Base-by-base conservation (phyloP, 73 alveolate genomes). In the Effrenium voratum region DNA sequence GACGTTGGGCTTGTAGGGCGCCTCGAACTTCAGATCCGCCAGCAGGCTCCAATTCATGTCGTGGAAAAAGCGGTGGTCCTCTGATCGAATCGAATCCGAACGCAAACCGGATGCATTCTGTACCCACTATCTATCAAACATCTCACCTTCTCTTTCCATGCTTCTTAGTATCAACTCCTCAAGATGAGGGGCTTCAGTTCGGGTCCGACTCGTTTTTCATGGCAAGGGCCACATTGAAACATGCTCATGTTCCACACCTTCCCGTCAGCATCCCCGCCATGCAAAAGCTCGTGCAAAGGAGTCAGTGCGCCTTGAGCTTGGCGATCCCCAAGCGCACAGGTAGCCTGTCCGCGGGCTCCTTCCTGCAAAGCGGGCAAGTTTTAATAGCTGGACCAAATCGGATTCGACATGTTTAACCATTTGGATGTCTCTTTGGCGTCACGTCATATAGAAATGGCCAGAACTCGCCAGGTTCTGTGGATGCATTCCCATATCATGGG, bases 21-120 rank as follows among this genome's bases (percentile, higher is more conserved):
- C 50, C n/a, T 86, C 94, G 44, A 57, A 55, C 34, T 72, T 81
- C 26, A 86, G 82, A 12, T 86, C 94, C 2, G 45, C 55, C 49
- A 86, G 36, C 60, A 60, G 5, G 10, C 57, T 72, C 94, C 94
- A 86, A 26, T 60, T 55, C 40, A 86, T 59, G 28, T 72, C 82
- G 34, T 45, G 15, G 66, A 86, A 86, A 60, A 57, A 86, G 32
- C 94, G 80, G 45, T 86, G 94, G 83, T 86, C 94, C 94, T 86
- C 60, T 4, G 55, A 6, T 76, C 15, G n/a, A 16, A 76, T 13
- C 49, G 52, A 0, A 76, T 12, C 19, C 32, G 12, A 22, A 24
- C 41, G 44, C 22, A n/a, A 5, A 5, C 6, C 41, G 80, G 6
- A 32, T 41, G 40, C 40, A 15, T 30, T 3, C 83, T 28, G 13